Evolutionary conservation across 345 rosid genomes (phyloP), one percentile per base, ranked within the genome.

Genomic region (Bretschneidera sinensis): DNA sequence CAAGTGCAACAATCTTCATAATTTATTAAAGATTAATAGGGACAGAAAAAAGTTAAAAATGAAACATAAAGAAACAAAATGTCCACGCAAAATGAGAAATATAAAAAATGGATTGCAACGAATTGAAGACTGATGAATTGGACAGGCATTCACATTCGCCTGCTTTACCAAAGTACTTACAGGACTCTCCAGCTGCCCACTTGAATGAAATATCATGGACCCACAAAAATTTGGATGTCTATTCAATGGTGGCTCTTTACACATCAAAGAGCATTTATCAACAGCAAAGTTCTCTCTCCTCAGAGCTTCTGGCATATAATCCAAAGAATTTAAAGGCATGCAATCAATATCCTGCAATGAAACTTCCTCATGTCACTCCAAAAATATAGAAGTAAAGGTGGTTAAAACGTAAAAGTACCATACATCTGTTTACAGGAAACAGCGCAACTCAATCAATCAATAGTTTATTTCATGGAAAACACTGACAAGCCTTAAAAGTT

Each of bases 281-380:
- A 67, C 24, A 21, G 65, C 73, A 56, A 69, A 56, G 57, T 59
- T 57, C 47, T 79, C 82, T 75, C 76, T 90, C 74, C 84, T 78
- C 66, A 88, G 84, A 75, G 81, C 81, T 71, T 88, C 98, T 21
- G 97, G 96, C 91, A 95, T 84, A 78, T 83, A 91, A 25, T 88
- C 96, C 70, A 82, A 63, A 5, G 89, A 85, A 79, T 91, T 82
- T 66, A 66, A 67, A 71, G 99, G 99, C 99, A 95, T 95, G 79
- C 96, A 91, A 71, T 95, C 96, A 72, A 88, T 72, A 79, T 95
- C 99, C 99, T 91, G 85, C 67, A 74, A 63, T 28, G 66, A 34
- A 63, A 59, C 11, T 34, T 21, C 28, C 57, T 47, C n/a, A n/a
- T n/a, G 60, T 65, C 53, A 69, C 13, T 13, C 24, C 57, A 9